A percentile compares a stretch with the other conserved stretches of the same genome.
These are phyloP conservation scores for Phytophthora fragariae DNA, from an alignment of 352 stramenopile genomes.

Conservation along the genomic window DNA sequence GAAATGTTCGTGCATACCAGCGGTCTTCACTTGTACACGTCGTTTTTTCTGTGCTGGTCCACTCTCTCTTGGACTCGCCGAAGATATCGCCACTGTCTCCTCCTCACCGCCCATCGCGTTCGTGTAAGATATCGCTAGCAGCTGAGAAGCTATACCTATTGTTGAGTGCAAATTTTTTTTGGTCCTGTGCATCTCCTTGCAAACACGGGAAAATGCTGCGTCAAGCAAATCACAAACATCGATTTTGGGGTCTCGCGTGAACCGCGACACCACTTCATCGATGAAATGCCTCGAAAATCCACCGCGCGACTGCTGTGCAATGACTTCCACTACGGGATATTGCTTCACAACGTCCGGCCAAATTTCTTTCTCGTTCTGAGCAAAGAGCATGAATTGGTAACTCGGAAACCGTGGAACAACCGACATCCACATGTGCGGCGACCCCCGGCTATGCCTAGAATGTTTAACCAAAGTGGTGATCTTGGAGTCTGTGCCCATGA, in stretches of 20 bases:
- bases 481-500: conserved; percentile 1
- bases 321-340: conserved; percentile 3
- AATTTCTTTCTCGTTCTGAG: background rate
- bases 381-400: background rate
- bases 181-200: background rate
- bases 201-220: background rate
- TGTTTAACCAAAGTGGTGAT: background rate
- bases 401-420: background rate
- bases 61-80: background rate
- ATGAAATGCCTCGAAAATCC: conserved; percentile 10
- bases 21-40: background rate
- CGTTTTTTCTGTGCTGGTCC: background rate
- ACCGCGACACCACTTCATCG: background rate
- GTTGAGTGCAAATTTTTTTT: background rate
- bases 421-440: background rate
- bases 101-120: background rate
- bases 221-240: background rate
- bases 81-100: background rate
- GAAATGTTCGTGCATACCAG: background rate
- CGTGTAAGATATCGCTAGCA: background rate
- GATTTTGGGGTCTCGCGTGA: background rate
- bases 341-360: background rate
- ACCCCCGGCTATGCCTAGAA: background rate
- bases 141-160: background rate
- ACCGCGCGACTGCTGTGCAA: background rate